These are phyloP conservation scores for Platanthera zijinensis DNA, from an alignment of 106 monocot genomes.

Conservation along the genomic window DNA sequence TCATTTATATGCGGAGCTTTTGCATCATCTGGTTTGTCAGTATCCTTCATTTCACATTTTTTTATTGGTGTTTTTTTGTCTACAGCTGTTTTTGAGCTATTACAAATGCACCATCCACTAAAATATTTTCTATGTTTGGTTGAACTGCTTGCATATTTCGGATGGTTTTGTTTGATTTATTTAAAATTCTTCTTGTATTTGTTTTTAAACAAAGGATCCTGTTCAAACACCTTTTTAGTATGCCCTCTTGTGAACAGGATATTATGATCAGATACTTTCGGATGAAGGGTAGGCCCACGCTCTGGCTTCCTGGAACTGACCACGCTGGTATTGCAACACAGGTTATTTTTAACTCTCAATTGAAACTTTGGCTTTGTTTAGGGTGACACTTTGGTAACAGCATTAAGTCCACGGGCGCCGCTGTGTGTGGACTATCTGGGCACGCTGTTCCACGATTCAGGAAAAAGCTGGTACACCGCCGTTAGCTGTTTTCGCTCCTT, in stretches of 20 bases:
- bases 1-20: neutral
- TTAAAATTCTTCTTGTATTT: neutral
- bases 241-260: constrained; percentile 40
- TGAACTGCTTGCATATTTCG: neutral
- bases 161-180: neutral
- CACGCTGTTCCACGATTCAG: too few species aligned
- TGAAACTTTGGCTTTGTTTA: neutral
- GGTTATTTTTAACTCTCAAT: constrained; percentile 28
- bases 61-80: neutral
- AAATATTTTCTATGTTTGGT: neutral
- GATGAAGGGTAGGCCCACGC: constrained; percentile 90
- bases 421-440: too few species aligned
- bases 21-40: neutral
- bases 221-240: neutral
- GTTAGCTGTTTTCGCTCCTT: too few species aligned
- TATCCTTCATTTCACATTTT: neutral
- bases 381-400: too few species aligned
- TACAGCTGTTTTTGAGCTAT: neutral
- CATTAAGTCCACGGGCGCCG: too few species aligned
- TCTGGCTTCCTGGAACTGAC: constrained; percentile 98
- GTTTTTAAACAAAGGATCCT: neutral
- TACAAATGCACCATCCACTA: neutral
- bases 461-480: too few species aligned
- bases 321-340: constrained; percentile 99
- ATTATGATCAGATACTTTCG: constrained; percentile 95